Evolutionary conservation across 805 yeast genomes (phyloP).

Genomic region (Candida argentea): DNA sequence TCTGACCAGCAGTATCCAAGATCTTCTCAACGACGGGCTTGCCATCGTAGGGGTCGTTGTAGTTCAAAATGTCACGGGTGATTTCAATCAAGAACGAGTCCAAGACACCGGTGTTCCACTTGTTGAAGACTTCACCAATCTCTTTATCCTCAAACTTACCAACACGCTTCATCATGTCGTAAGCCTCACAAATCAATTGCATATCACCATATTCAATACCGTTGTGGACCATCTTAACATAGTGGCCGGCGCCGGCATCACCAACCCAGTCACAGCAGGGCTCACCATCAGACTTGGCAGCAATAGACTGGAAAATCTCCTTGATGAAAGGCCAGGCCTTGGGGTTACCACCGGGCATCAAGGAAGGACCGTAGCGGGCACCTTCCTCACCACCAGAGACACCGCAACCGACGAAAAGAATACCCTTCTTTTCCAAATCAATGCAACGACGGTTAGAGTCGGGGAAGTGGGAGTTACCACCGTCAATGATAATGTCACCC

Average conservation of each 20-base stretch:
- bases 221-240: slow-evolving; percentile 98
- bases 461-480: slow-evolving; percentile 99
- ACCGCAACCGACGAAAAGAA: slow-evolving; percentile 95
- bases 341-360: slow-evolving; percentile 98
- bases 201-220: slow-evolving; percentile 99
- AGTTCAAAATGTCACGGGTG: slow-evolving; percentile 88
- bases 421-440: slow-evolving; percentile 79
- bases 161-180: slow-evolving; percentile 89
- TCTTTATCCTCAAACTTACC: slow-evolving; percentile 87
- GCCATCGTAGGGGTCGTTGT: slow-evolving; percentile 77
- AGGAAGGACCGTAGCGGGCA: slow-evolving; percentile 97
- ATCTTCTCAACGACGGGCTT: slow-evolving; percentile 93
- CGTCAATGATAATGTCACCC: slow-evolving; percentile 98
- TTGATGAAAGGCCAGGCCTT: slow-evolving; percentile 99
- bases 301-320: slow-evolving; percentile 88
- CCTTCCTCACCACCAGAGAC: slow-evolving; percentile 99
- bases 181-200: slow-evolving; percentile 98
- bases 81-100: slow-evolving; percentile 96
- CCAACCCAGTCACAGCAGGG: slow-evolving; percentile 99
- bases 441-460: slow-evolving; percentile 95
- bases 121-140: slow-evolving; percentile 83
- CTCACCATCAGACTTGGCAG: slow-evolving; percentile 96
- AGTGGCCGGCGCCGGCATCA: slow-evolving; percentile 98
- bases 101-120: slow-evolving; percentile 95
- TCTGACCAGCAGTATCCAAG: slow-evolving; percentile 95